A percentile compares a stretch with the other conserved stretches of the same genome.
These are phyloP conservation scores for Hanseniaspora vineae DNA, from an alignment of 805 yeast genomes.

Conservation along the genomic window DNA sequence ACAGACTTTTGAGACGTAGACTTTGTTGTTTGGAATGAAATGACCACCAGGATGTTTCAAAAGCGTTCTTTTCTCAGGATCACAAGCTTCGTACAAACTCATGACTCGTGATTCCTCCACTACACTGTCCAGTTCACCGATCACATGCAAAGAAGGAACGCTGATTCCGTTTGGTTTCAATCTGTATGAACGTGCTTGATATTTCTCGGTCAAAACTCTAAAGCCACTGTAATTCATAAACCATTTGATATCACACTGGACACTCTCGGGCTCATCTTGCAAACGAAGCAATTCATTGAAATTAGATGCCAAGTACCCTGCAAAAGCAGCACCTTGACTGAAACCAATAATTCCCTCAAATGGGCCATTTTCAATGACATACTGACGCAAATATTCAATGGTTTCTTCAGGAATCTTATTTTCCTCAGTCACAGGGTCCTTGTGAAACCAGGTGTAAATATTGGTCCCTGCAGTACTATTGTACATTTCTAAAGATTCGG, in stretches of 20 bases:
- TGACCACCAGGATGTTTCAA: slow-evolving; percentile 92
- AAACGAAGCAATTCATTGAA: slow-evolving; percentile 31
- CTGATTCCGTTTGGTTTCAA: slow-evolving; percentile 9
- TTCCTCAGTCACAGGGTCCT: slow-evolving; percentile 26
- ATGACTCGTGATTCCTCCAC: slow-evolving; percentile 60
- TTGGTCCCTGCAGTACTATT: slow-evolving; percentile 18
- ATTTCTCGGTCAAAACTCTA: slow-evolving; percentile 6
- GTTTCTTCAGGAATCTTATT: slow-evolving; percentile 22
- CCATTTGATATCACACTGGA: slow-evolving; percentile 46
- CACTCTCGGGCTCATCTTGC: slow-evolving; percentile 14
- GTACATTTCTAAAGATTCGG: slow-evolving; percentile 29
- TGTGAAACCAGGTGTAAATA: slow-evolving; percentile 57
- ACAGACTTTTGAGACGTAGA: slow-evolving; percentile 22
- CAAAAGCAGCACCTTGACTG: slow-evolving; percentile 85
- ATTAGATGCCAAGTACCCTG: slow-evolving; percentile 46
- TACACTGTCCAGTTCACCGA: slow-evolving; percentile 82
- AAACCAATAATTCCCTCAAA: slow-evolving; percentile 65
- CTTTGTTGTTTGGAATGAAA: slow-evolving; percentile 79
- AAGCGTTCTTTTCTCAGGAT: slow-evolving; percentile 26
- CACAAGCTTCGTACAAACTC: slow-evolving; percentile 40
- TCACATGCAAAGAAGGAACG: slow-evolving; percentile 48
- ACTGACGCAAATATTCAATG: slow-evolving; percentile 29
- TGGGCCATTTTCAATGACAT: slow-evolving; percentile 49
- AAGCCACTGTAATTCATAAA: slow-evolving; percentile 66
- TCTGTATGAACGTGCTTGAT: slow-evolving; percentile 9